Conservation (phyloP, 73 alveolate genomes). For the Tetrahymena thermophila region DNA sequence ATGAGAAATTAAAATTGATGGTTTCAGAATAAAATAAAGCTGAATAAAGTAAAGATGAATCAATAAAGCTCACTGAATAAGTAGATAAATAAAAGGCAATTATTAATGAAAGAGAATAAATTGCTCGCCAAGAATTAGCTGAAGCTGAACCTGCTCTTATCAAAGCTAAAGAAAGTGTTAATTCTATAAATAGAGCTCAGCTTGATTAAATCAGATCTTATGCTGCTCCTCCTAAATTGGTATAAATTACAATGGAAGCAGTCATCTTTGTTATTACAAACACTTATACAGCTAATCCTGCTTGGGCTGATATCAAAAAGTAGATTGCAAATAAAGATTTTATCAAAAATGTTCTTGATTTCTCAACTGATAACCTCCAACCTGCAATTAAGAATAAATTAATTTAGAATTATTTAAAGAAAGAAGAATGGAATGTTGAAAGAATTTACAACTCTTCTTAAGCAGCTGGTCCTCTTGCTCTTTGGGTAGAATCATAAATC, state of each 20-base stretch:
- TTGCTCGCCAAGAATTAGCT: slow-evolving; percentile 69
- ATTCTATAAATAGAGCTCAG: slow-evolving; percentile 67
- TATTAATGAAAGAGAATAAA: slow-evolving; percentile 67
- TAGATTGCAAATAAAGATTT: slow-evolving; percentile 78
- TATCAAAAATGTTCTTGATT: slow-evolving; percentile 73
- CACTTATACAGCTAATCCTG: slow-evolving; percentile 42
- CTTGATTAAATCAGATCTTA: slow-evolving; percentile 82
- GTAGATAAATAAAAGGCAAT: slow-evolving; percentile 64
- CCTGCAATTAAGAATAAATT: slow-evolving; percentile 42
- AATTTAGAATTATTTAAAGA: slow-evolving; percentile 51
- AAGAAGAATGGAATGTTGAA: slow-evolving; percentile 84
- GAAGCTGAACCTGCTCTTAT: slow-evolving; percentile 93
- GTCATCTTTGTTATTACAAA: slow-evolving; percentile 67
- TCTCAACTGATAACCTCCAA: slow-evolving; percentile 68
- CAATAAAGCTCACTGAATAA: slow-evolving; percentile 55
- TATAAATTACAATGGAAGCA: slow-evolving; percentile 84
- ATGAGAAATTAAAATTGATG: slow-evolving; percentile 84
- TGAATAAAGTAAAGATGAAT: slow-evolving; percentile 73
- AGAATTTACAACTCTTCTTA: slow-evolving; percentile 80
- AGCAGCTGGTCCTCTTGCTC: slow-evolving; percentile 98
- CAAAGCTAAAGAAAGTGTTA: slow-evolving; percentile 89
- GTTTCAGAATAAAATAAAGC: slow-evolving; percentile 93
- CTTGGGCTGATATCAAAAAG: slow-evolving; percentile 79
- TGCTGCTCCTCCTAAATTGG: slow-evolving; percentile 83
- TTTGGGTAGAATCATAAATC: slow-evolving; percentile 94